These are phyloP conservation scores for Candida morakotiae DNA, from an alignment of 805 yeast genomes.

Conservation along the genomic window DNA sequence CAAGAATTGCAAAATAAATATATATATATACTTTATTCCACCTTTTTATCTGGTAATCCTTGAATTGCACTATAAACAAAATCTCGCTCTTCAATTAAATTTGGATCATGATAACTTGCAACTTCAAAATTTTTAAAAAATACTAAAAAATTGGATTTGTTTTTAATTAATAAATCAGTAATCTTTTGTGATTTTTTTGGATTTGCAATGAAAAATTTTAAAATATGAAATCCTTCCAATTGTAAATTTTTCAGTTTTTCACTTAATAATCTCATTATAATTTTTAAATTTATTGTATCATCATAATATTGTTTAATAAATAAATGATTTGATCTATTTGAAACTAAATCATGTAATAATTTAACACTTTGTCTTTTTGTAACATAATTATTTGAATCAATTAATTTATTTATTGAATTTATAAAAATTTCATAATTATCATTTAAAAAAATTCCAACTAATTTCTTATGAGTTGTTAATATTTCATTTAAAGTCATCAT, in stretches of 20 bases:
- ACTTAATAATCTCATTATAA: slow-evolving; percentile 79
- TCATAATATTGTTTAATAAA: slow-evolving; percentile 76
- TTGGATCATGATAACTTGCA: slow-evolving; percentile 58
- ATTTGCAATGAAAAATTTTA: slow-evolving; percentile 94
- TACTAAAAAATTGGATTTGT: slow-evolving; percentile 68
- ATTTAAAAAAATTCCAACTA: slow-evolving; percentile 68
- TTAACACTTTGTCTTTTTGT: slow-evolving; percentile 88
- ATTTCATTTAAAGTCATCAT: slow-evolving; percentile 72
- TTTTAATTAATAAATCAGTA: slow-evolving; percentile 76
- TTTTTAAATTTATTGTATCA: slow-evolving; percentile 76
- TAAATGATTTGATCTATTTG: slow-evolving; percentile 64
- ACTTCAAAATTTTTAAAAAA: slow-evolving; percentile 67
- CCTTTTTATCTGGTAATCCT: slow-evolving; percentile 53
- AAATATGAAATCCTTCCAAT: slow-evolving; percentile 86
- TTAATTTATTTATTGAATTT: slow-evolving; percentile 58
- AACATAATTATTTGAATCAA: slow-evolving; percentile 79
- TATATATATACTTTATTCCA: slow-evolving; percentile 3
- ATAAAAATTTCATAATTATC: slow-evolving; percentile 57
- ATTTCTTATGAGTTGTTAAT: slow-evolving; percentile 62
- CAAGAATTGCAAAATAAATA: slow-evolving; percentile 28
- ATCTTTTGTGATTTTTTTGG: slow-evolving; percentile 83
- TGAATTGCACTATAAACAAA: slow-evolving; percentile 75
- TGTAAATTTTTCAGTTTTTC: slow-evolving; percentile 90
- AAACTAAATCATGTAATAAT: slow-evolving; percentile 65
- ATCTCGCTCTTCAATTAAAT: slow-evolving; percentile 72